A percentile compares a stretch with the other conserved stretches of the same genome.
These are phyloP conservation scores for Protomyces inouyei DNA, from an alignment of 1,139 yeast genomes.

Conservation along the genomic window DNA sequence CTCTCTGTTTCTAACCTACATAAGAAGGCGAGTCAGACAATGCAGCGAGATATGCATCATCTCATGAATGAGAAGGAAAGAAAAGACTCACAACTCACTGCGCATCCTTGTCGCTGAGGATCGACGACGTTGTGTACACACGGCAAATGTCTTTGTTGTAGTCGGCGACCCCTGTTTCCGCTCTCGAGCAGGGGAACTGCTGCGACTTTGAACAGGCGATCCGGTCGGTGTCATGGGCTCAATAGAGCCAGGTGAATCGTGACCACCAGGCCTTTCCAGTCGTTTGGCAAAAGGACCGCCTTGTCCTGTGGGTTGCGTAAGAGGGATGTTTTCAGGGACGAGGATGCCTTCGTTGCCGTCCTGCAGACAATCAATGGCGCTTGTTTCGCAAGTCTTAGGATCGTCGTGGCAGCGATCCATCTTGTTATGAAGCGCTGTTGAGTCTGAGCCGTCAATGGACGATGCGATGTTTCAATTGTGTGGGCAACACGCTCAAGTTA, in stretches of 20 bases:
- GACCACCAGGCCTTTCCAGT: neutral
- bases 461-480: too few species aligned
- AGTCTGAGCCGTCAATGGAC: too few species aligned
- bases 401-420: neutral
- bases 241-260: neutral
- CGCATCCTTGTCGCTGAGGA: too few species aligned
- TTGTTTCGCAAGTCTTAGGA: neutral
- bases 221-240: neutral
- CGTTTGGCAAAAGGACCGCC: neutral
- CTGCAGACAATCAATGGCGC: constrained; percentile 18
- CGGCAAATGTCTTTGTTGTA: too few species aligned
- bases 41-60: too few species aligned
- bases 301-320: neutral
- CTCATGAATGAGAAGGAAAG: too few species aligned
- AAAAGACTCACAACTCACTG: too few species aligned
- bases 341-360: constrained; percentile 24
- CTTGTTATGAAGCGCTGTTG: too few species aligned
- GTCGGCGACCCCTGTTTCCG: neutral
- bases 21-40: too few species aligned
- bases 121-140: too few species aligned
- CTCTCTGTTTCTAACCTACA: too few species aligned
- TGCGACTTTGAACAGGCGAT: neutral
- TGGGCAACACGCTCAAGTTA: neutral
- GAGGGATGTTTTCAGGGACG: constrained; percentile 4
- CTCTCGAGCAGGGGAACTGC: neutral